These are phyloP conservation scores for Ceratobasidium theobromae DNA, from an alignment of 1,284 basidiomycete genomes.

Conservation along the genomic window DNA sequence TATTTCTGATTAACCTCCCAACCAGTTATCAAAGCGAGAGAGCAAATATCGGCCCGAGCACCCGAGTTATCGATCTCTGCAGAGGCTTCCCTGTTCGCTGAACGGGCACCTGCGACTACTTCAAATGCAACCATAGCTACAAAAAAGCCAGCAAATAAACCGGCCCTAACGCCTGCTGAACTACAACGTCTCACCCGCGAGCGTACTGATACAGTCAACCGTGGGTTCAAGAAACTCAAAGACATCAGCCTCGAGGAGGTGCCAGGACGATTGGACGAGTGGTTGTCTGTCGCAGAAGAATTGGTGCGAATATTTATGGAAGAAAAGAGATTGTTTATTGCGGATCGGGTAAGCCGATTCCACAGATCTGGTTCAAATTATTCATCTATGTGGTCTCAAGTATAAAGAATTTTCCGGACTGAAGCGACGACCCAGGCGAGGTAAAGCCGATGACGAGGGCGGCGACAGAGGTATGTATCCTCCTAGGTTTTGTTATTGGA, in stretches of 20 bases:
- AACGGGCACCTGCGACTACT: background rate
- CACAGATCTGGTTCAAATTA: background rate
- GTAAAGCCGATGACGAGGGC: conserved; percentile 40
- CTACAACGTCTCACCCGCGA: conserved; percentile 37
- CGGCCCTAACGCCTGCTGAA: conserved; percentile 17
- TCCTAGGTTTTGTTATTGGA: background rate
- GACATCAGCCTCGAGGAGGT: conserved; percentile 43
- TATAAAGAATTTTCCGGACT: conserved; percentile 37
- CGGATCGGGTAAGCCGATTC: conserved; percentile 59
- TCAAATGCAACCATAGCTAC: background rate
- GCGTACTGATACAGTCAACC: conserved; percentile 42
- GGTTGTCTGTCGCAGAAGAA: conserved; percentile 45
- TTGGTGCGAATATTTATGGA: conserved; percentile 62
- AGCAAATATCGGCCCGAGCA: background rate
- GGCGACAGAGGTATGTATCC: background rate
- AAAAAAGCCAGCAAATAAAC: background rate
- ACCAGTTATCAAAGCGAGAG: conserved; percentile 21
- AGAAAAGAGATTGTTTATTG: conserved; percentile 81
- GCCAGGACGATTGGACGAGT: conserved; percentile 30
- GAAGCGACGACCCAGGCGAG: conserved; percentile 66
- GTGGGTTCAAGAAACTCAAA: conserved; percentile 44
- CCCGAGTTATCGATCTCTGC: background rate
- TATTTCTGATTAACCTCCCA: background rate
- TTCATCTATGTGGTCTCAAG: background rate
- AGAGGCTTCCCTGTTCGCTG: conserved; percentile 15